Evolutionary conservation across 495 filamentous ascomycete species (phyloP).

Genomic region (Aspergillus mulundensis): DNA sequence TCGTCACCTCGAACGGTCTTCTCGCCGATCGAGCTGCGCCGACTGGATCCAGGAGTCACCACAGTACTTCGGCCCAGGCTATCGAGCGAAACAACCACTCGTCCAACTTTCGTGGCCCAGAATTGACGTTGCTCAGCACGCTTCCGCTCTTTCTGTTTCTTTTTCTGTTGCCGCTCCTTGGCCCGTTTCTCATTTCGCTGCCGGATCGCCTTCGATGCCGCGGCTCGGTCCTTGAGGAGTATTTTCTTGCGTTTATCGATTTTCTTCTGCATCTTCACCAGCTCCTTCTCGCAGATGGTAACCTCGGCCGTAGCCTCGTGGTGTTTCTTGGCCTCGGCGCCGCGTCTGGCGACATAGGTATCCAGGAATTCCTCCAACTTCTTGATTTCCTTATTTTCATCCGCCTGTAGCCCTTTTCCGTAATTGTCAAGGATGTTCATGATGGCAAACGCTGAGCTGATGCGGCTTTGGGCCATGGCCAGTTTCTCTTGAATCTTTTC

Average conservation of each 20-base stretch:
- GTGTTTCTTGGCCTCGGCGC: constrained; percentile 4
- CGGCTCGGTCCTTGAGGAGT: constrained; percentile 23
- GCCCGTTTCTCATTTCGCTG: constrained; percentile 5
- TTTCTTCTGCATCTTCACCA: constrained; percentile 10
- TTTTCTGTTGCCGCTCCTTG: constrained; percentile 24
- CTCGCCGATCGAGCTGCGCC: constrained; percentile 47
- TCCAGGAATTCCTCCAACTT: constrained; percentile 21
- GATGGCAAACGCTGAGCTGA: constrained; percentile 11
- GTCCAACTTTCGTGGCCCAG: constrained; percentile 55
- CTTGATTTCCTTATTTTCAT: constrained; percentile 9
- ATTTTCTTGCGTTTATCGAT: constrained; percentile 25
- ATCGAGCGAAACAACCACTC: constrained; percentile 50
- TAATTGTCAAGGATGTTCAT: constrained; percentile 21
- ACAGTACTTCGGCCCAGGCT: constrained; percentile 16
- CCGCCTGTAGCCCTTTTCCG: constrained; percentile 4
- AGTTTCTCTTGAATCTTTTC: not conserved
- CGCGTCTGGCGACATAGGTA: constrained; percentile 14
- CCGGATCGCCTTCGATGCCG: constrained; percentile 24
- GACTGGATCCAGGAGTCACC: constrained; percentile 51
- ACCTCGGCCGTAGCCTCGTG: constrained; percentile 10
- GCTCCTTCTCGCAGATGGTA: constrained; percentile 5
- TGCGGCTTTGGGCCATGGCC: constrained; percentile 19
- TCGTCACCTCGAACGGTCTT: constrained; percentile 20
- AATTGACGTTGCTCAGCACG: constrained; percentile 50
- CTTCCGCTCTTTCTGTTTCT: constrained; percentile 29